A percentile compares a stretch with the other conserved stretches of the same genome.
Evolutionary conservation across 495 filamentous ascomycete genomes (phyloP).

Genomic region (Penicillium fimorum): DNA sequence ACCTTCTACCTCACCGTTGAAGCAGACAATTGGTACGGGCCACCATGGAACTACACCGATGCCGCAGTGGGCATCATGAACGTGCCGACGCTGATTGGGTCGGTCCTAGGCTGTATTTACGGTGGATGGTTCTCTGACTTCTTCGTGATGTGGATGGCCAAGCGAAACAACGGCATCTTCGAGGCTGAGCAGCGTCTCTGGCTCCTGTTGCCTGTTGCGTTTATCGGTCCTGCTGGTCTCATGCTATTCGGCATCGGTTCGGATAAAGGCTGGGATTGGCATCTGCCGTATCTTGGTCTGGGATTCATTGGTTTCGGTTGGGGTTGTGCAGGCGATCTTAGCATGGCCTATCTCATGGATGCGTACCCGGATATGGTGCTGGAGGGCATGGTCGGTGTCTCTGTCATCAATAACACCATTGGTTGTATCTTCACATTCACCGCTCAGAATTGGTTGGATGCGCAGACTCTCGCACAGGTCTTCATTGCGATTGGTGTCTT

Average conservation of each 20-base stretch:
- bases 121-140: slow-evolving; percentile 36
- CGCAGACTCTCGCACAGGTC: slow-evolving; percentile 15
- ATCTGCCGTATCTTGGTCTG: slow-evolving; percentile 28
- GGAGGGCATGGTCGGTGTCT: slow-evolving; percentile 38
- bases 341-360: slow-evolving; percentile 34
- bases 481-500: slow-evolving; percentile 33
- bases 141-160: slow-evolving; percentile 34
- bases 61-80: slow-evolving; percentile 36
- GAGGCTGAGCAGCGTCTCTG: slow-evolving; percentile 38
- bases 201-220: slow-evolving; percentile 31
- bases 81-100: slow-evolving; percentile 35
- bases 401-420: slow-evolving; percentile 38
- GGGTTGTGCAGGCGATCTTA: slow-evolving; percentile 36
- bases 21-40: slow-evolving; percentile 31
- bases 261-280: slow-evolving; percentile 27
- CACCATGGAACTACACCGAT: slow-evolving; percentile 34
- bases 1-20: slow-evolving; percentile 39
- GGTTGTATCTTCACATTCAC: slow-evolving; percentile 37
- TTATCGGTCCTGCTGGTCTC: slow-evolving; percentile 32
- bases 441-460: slow-evolving; percentile 23
- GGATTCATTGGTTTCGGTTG: slow-evolving; percentile 37
- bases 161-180: slow-evolving; percentile 28
- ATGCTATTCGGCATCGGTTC: slow-evolving; percentile 36
- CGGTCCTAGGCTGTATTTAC: slow-evolving; percentile 35
- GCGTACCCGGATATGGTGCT: slow-evolving; percentile 35